Conservation (phyloP, 129 eudicot species). For the Cynara cardunculus region DNA sequence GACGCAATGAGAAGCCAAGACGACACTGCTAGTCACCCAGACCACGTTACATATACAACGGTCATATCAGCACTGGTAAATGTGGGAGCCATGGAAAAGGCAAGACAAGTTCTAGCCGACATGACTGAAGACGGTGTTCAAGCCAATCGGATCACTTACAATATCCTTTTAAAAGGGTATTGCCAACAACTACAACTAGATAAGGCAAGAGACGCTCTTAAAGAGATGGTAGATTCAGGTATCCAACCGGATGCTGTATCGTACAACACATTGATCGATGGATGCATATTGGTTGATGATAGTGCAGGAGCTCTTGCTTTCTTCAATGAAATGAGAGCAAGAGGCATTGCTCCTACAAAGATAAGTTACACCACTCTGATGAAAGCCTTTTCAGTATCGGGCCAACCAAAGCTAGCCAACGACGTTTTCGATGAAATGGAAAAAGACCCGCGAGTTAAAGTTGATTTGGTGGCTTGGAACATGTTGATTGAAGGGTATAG, state of each 20-base stretch:
- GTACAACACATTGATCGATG: constrained; percentile 83
- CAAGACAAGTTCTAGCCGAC: constrained; percentile 67
- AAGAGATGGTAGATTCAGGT: constrained; percentile 56
- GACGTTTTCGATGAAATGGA: constrained; percentile 89
- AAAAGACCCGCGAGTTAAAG: constrained; percentile 89
- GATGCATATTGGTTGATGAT: constrained; percentile 83
- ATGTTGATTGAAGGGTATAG: constrained; percentile 88
- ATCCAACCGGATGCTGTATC: constrained; percentile 92
- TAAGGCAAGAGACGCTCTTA: constrained; percentile 58
- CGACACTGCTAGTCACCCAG: constrained; percentile 68
- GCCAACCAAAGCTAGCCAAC: constrained; percentile 81
- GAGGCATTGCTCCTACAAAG: constrained; percentile 91
- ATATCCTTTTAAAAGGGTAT: constrained; percentile 83
- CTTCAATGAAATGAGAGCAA: constrained; percentile 91
- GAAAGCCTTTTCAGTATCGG: constrained; percentile 92
- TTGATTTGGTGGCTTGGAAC: constrained; percentile 91
- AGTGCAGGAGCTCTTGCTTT: constrained; percentile 80
- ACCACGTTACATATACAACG: constrained; percentile 88
- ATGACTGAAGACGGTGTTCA: constrained; percentile 69
- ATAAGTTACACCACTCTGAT: constrained; percentile 92
- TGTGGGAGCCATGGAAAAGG: constrained; percentile 78
- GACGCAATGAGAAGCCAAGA: constrained; percentile 89
- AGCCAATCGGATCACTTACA: constrained; percentile 75
- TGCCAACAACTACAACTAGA: constrained; percentile 87
- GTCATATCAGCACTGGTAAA: constrained; percentile 85